phyloP scores from a whole-genome alignment of 164 flowering plant genomes.

The Nelumbo lutea region DNA sequence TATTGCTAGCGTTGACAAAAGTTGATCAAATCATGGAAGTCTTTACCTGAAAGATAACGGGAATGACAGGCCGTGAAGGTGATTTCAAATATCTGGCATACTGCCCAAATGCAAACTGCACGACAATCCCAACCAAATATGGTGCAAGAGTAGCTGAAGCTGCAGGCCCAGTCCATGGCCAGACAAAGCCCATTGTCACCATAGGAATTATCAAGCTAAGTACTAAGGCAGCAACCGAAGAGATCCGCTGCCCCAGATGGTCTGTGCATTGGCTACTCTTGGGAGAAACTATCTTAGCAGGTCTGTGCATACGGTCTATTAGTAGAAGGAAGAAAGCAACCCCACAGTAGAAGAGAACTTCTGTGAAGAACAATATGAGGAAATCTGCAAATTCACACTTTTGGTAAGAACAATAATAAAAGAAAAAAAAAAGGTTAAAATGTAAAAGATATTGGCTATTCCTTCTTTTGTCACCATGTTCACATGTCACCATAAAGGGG shows the following conservation, averaged over 20 bases:
- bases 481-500: background rate
- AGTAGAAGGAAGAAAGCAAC: constrained; percentile 75
- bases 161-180: constrained; percentile 99
- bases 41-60: constrained; percentile 79
- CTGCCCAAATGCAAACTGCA: constrained; percentile 93
- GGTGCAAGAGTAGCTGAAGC: constrained; percentile 99
- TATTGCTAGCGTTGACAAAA: background rate
- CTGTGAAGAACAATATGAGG: constrained; percentile 93
- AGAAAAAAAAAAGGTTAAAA: background rate
- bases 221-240: constrained; percentile 68
- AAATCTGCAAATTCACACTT: constrained; percentile 60
- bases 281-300: constrained; percentile 23
- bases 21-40: background rate
- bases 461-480: background rate
- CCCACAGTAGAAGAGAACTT: constrained; percentile 91
- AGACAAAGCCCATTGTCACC: constrained; percentile 97
- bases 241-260: constrained; percentile 52
- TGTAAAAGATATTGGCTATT: background rate
- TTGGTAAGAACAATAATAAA: constrained; percentile 1
- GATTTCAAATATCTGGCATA: constrained; percentile 66
- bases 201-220: constrained; percentile 81
- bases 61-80: constrained; percentile 81
- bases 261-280: constrained; percentile 12
- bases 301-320: constrained; percentile 47
- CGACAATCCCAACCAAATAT: constrained; percentile 86